Evolutionary conservation across 1,284 basidiomycete species (phyloP).

Genomic region (Cystobasidium slooffiae): DNA sequence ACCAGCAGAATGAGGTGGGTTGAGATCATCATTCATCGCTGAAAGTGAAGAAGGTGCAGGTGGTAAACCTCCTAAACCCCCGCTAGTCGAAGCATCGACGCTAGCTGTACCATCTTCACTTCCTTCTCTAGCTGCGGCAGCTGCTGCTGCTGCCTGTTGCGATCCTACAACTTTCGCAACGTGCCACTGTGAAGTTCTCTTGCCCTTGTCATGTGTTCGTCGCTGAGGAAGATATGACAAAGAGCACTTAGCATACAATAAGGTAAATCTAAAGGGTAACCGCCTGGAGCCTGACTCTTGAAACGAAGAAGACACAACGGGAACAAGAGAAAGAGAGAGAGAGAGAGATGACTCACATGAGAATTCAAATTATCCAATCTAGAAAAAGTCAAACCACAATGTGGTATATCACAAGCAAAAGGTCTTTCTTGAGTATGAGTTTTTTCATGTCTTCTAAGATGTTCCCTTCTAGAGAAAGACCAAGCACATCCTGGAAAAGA

Average conservation of each 20-base stretch:
- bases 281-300: background rate
- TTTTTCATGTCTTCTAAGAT: slow-evolving; percentile 42
- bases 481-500: slow-evolving; percentile 31
- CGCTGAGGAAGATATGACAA: slow-evolving; percentile 1
- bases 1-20: slow-evolving; percentile 12
- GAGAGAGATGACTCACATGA: slow-evolving; percentile 33
- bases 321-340: background rate
- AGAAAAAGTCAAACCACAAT: slow-evolving; percentile 37
- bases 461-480: slow-evolving; percentile 40
- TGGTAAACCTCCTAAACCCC: background rate
- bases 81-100: slow-evolving; percentile 5
- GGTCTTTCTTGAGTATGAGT: slow-evolving; percentile 43
- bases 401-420: slow-evolving; percentile 38
- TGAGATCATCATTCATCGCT: background rate
- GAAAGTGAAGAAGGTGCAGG: background rate
- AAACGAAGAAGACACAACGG: background rate
- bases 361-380: slow-evolving; percentile 40
- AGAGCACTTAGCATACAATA: background rate
- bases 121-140: background rate
- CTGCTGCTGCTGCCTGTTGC: slow-evolving; percentile 7
- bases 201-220: slow-evolving; percentile 42
- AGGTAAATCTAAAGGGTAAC: background rate
- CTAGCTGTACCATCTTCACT: slow-evolving; percentile 6
- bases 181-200: slow-evolving; percentile 41
- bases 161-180: slow-evolving; percentile 39